These are phyloP conservation scores for Ogataea paraovalis DNA, from an alignment of 805 yeast genomes.

Conservation along the genomic window DNA sequence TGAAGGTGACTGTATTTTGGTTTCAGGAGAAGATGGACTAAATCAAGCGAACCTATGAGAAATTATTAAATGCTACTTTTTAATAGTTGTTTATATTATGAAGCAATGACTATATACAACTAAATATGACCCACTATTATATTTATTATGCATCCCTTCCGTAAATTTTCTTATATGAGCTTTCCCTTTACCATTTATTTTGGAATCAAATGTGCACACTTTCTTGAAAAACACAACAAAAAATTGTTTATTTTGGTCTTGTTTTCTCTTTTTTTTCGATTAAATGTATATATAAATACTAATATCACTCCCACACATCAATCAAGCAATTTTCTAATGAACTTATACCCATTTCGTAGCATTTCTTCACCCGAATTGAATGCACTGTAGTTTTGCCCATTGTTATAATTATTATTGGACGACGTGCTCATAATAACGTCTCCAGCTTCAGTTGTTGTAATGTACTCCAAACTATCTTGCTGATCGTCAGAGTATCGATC, in stretches of 20 bases:
- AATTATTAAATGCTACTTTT: no score
- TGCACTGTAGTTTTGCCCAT: constrained; percentile 8
- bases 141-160: neutral
- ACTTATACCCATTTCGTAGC: constrained; percentile 32
- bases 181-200: no score
- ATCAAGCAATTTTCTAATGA: constrained; percentile 37
- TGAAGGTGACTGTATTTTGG: constrained; percentile 67
- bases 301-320: neutral
- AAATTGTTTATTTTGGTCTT: no score
- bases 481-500: constrained; percentile 10
- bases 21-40: constrained; percentile 54
- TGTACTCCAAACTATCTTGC: constrained; percentile 26
- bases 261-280: no score
- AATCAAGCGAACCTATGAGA: constrained; percentile 7
- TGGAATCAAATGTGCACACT: no score
- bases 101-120: neutral
- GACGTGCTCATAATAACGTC: constrained; percentile 18
- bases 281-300: no score
- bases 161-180: neutral
- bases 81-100: neutral
- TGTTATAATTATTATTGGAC: constrained; percentile 1
- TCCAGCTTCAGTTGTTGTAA: constrained; percentile 25
- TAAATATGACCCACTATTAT: neutral
- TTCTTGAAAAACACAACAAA: no score
- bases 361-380: constrained; percentile 29